These are phyloP conservation scores for Cubamyces sp. DNA, from an alignment of 768 basidiomycete genomes.

Conservation along the genomic window DNA sequence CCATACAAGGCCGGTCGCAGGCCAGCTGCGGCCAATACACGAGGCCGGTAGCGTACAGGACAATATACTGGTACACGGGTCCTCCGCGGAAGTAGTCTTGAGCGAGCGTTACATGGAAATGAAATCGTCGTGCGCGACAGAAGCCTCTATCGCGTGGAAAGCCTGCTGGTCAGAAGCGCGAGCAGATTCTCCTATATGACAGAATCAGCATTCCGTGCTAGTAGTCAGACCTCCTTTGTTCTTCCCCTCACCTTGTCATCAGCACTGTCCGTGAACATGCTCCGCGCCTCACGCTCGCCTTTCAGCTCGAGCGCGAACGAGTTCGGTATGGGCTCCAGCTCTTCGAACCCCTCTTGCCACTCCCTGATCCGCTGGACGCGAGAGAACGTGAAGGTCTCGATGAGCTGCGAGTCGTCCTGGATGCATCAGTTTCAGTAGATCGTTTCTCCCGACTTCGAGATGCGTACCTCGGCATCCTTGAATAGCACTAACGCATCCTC, in stretches of 20 bases:
- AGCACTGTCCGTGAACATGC: constrained; percentile 32
- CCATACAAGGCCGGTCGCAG: too few species aligned
- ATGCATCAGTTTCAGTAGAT: constrained; percentile 4
- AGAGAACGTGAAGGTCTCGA: constrained; percentile 29
- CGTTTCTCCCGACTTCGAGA: not conserved
- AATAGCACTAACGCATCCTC: constrained; percentile 31
- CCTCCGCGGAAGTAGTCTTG: not conserved
- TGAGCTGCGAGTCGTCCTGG: constrained; percentile 29
- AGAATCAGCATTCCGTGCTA: not conserved
- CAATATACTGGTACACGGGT: not conserved
- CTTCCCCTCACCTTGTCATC: constrained; percentile 27
- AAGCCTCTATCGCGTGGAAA: constrained; percentile 16
- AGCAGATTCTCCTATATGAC: constrained; percentile 21
- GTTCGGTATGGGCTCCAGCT: constrained; percentile 37
- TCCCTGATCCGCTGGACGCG: constrained; percentile 33
- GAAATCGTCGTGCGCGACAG: not conserved
- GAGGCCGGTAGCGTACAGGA: not conserved
- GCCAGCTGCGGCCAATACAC: not conserved
- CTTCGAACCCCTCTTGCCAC: constrained; percentile 37
- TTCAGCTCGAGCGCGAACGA: constrained; percentile 36
- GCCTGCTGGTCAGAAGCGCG: constrained; percentile 23
- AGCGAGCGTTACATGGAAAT: not conserved
- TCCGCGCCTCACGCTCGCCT: constrained; percentile 30
- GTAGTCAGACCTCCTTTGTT: not conserved
- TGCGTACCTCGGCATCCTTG: constrained; percentile 36